phyloP scores from a whole-genome alignment of 2,329 filamentous ascomycete species.

The Arthroderma uncinatum region DNA sequence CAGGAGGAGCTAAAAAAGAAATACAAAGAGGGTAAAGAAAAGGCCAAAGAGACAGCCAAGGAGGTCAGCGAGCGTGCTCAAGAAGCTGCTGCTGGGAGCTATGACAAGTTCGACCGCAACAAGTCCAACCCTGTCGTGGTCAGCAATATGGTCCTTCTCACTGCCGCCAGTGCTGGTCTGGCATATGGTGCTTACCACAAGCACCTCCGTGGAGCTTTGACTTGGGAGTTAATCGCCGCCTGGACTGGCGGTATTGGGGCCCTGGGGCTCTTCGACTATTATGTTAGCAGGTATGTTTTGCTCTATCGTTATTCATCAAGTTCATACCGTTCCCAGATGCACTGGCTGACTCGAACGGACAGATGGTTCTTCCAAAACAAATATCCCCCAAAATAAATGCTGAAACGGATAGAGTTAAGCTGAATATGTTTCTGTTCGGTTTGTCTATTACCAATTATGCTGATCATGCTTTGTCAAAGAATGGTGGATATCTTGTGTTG shows the following conservation, averaged over 20 bases:
- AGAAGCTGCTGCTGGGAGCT: constrained; percentile 21
- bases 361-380: constrained; percentile 44
- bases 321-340: too few species aligned
- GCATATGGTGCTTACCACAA: constrained; percentile 40
- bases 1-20: constrained; percentile 5
- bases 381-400: constrained; percentile 25
- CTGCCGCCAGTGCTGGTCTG: constrained; percentile 32
- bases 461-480: neutral
- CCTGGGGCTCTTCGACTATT: constrained; percentile 38
- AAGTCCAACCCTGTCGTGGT: constrained; percentile 38
- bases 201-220: constrained; percentile 35
- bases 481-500: neutral
- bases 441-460: neutral
- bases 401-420: neutral
- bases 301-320: neutral
- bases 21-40: constrained; percentile 3
- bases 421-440: neutral
- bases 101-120: constrained; percentile 29
- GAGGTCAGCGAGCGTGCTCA: constrained; percentile 22
- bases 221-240: constrained; percentile 36
- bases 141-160: constrained; percentile 35
- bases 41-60: constrained; percentile 18
- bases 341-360: neutral
- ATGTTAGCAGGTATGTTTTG: constrained; percentile 39
- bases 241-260: constrained; percentile 36